Conservation (phyloP, 352 stramenopile genomes). For the Phytophthora vignae region DNA sequence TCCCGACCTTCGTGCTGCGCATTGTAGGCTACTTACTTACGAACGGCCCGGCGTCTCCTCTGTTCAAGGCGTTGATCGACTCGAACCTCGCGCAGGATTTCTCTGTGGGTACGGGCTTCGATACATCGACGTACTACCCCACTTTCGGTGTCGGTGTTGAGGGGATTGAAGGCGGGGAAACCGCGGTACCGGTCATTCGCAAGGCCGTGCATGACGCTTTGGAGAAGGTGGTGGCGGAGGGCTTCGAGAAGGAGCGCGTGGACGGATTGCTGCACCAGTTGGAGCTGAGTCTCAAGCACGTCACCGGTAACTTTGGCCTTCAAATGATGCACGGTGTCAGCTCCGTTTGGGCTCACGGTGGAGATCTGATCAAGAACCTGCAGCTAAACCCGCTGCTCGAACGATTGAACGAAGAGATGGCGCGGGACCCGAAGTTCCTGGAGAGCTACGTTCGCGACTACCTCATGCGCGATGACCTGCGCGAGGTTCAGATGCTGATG, state of each 20-base stretch:
- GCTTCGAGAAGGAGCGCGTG: conserved; percentile 81
- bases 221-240: conserved; percentile 62
- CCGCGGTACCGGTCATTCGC: conserved; percentile 65
- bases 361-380: conserved; percentile 71
- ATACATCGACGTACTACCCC: conserved; percentile 80
- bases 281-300: conserved; percentile 86
- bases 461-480: conserved; percentile 57
- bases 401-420: conserved; percentile 69
- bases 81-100: conserved; percentile 83
- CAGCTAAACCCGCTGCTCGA: conserved; percentile 75
- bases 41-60: conserved; percentile 78
- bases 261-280: conserved; percentile 81
- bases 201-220: conserved; percentile 62
- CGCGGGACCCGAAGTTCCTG: conserved; percentile 67
- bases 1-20: conserved; percentile 81
- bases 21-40: conserved; percentile 83
- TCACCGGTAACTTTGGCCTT: conserved; percentile 85
- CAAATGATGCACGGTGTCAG: conserved; percentile 78
- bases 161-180: conserved; percentile 60
- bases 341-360: conserved; percentile 75
- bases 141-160: conserved; percentile 85
- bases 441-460: conserved; percentile 66
- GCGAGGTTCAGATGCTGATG: conserved; percentile 80
- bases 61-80: conserved; percentile 87
- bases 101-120: conserved; percentile 77